phyloP scores from a whole-genome alignment of 345 rosid genomes.

The Gynandropsis gynandra region DNA sequence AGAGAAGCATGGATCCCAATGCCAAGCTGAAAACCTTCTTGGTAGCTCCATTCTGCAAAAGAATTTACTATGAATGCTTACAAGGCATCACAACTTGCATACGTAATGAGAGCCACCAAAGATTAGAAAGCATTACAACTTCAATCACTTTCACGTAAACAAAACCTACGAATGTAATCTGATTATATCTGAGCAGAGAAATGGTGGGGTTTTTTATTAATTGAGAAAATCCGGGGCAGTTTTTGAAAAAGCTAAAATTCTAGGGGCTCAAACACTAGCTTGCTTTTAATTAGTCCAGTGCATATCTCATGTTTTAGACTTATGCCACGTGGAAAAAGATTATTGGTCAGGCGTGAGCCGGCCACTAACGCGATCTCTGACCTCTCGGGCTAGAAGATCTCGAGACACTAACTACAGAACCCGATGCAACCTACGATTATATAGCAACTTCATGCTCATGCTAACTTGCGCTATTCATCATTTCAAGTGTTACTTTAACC shows the following conservation, averaged over 20 bases:
- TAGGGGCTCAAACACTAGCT: too few relatives aligned
- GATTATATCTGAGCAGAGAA: too few relatives aligned
- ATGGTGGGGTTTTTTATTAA: slow-evolving; percentile 13
- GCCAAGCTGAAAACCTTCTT: slow-evolving; percentile 28
- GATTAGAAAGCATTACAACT: too few relatives aligned
- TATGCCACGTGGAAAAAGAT: slow-evolving; percentile 7
- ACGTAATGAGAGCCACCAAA: too few relatives aligned
- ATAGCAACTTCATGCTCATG: not conserved
- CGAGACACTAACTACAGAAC: slow-evolving; percentile 15
- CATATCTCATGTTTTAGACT: slow-evolving; percentile 4
- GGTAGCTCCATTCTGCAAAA: slow-evolving; percentile 29
- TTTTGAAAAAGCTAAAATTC: too few relatives aligned
- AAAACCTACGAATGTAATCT: not conserved
- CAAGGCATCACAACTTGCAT: too few relatives aligned
- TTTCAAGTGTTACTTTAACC: slow-evolving; percentile 7
- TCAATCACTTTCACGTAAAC: not conserved
- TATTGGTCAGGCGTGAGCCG: slow-evolving; percentile 12
- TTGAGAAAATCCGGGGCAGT: too few relatives aligned
- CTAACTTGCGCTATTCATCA: slow-evolving; percentile 13
- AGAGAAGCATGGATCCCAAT: slow-evolving; percentile 29
- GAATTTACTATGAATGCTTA: too few relatives aligned
- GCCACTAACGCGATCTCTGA: slow-evolving; percentile 22
- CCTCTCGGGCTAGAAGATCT: slow-evolving; percentile 20
- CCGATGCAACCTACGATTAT: not conserved
- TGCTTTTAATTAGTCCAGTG: not conserved